Conservation (phyloP, 164 flowering plant species). For the Akebia trifoliata region DNA sequence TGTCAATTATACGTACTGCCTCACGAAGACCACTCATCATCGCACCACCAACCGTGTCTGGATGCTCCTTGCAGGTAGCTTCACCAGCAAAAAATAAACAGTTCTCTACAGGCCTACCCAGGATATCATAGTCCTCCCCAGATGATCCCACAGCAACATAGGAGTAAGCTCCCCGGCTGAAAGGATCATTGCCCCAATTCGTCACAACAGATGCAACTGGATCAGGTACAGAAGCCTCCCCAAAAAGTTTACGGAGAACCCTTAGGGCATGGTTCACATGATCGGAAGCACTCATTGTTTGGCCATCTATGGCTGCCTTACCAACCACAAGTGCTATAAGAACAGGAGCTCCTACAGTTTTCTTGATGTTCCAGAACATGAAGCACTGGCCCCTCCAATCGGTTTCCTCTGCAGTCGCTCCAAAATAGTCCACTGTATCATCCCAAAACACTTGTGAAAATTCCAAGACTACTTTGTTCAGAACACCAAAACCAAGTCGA, state of each 20-base stretch:
- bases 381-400: constrained; percentile 80
- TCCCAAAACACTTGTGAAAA: constrained; percentile 95
- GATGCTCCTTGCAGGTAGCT: constrained; percentile 99
- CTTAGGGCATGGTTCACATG: constrained; percentile 79
- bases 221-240: constrained; percentile 70
- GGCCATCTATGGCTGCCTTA: constrained; percentile 84
- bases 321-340: constrained; percentile 96
- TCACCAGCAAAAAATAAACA: constrained; percentile 99
- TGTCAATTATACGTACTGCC: constrained; percentile 90
- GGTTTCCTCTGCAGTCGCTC: constrained; percentile 93
- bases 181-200: constrained; percentile 98
- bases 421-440: constrained; percentile 94
- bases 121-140: constrained; percentile 94
- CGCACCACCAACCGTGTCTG: constrained; percentile 99
- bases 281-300: constrained; percentile 54
- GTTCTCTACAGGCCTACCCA: constrained; percentile 87
- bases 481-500: constrained; percentile 95
- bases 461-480: constrained; percentile 87
- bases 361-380: constrained; percentile 98
- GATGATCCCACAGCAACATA: constrained; percentile 98
- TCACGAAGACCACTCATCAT: constrained; percentile 99
- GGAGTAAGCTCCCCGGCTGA: constrained; percentile 91
- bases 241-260: constrained; percentile 90
- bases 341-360: constrained; percentile 96
- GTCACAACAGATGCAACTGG: constrained; percentile 96